phyloP scores from a whole-genome alignment of 257 asterid species.

The Gentiana macrophylla region DNA sequence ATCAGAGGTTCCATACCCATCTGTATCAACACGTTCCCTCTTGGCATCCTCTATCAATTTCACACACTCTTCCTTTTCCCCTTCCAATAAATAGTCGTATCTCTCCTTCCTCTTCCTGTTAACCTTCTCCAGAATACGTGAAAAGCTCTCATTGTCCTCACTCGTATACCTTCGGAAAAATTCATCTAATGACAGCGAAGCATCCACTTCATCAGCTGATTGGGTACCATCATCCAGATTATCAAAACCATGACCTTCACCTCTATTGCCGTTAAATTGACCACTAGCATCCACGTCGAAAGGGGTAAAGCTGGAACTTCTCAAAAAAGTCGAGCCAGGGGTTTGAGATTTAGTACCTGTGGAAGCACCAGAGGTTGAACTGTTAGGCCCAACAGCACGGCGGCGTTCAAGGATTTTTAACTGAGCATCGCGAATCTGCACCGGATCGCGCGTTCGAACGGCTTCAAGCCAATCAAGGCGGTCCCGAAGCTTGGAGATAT shows the following conservation, averaged over 20 bases:
- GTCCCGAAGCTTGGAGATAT: slow-evolving; percentile 85
- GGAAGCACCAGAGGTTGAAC: slow-evolving; percentile 16
- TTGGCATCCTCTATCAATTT: slow-evolving; percentile 45
- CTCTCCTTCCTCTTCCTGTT: slow-evolving; percentile 68
- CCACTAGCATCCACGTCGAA: slow-evolving; percentile 15
- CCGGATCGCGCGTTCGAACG: slow-evolving; percentile 62
- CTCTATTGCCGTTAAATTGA: slow-evolving; percentile 4
- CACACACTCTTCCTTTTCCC: slow-evolving; percentile 27
- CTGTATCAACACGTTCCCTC: slow-evolving; percentile 50
- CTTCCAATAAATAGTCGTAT: slow-evolving; percentile 63
- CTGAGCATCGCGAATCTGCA: slow-evolving; percentile 85
- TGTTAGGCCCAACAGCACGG: slow-evolving; percentile 26
- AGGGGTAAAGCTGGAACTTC: slow-evolving; percentile 62
- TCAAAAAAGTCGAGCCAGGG: slow-evolving; percentile 63
- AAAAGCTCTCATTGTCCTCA: slow-evolving; percentile 89
- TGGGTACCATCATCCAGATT: slow-evolving; percentile 21
- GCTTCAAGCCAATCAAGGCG: slow-evolving; percentile 97
- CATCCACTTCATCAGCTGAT: slow-evolving; percentile 24
- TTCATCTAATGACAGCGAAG: slow-evolving; percentile 50
- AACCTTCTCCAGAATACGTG: slow-evolving; percentile 54
- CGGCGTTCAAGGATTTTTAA: slow-evolving; percentile 89
- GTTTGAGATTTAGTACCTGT: slow-evolving; percentile 29
- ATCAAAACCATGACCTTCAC: background rate
- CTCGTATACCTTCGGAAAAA: slow-evolving; percentile 81
- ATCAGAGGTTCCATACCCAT: slow-evolving; percentile 86